Conservation (phyloP, 2,329 filamentous ascomycete species). For the Colletotrichum liriopes region DNA sequence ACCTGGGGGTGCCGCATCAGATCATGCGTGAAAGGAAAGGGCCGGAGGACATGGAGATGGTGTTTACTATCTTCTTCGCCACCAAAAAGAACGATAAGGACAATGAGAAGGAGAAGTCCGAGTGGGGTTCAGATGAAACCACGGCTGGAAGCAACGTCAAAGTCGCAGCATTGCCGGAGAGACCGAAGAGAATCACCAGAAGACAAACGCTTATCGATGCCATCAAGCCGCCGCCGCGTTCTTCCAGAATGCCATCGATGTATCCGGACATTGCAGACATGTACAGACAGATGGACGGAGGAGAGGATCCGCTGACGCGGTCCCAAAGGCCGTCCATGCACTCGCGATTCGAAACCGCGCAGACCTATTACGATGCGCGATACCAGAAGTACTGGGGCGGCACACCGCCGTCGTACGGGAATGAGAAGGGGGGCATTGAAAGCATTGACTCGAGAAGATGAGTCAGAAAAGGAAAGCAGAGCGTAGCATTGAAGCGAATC, state of each 20-base stretch:
- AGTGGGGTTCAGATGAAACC: neutral
- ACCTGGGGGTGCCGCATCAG: slow-evolving; percentile 41
- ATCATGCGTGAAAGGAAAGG: slow-evolving; percentile 41
- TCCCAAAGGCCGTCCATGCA: slow-evolving; percentile 19
- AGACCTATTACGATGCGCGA: slow-evolving; percentile 9
- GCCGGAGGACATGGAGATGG: slow-evolving; percentile 31
- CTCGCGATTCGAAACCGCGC: slow-evolving; percentile 1
- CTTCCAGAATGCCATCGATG: neutral
- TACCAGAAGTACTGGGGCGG: slow-evolving; percentile 20
- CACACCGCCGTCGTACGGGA: slow-evolving; percentile 4
- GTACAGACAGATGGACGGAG: slow-evolving; percentile 10
- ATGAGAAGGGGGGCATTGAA: slow-evolving; percentile 15
- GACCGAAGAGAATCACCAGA: slow-evolving; percentile 38
- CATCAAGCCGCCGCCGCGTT: slow-evolving; percentile 11
- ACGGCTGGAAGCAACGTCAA: neutral
- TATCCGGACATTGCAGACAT: slow-evolving; percentile 26
- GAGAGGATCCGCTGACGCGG: neutral
- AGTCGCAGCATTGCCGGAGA: slow-evolving; percentile 21
- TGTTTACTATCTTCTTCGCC: slow-evolving; percentile 41
- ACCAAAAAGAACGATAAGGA: slow-evolving; percentile 4
- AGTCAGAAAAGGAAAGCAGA: neutral
- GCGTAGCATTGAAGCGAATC: slow-evolving; percentile 28
- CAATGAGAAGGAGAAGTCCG: neutral
- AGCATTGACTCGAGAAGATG: slow-evolving; percentile 17
- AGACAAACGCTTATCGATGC: slow-evolving; percentile 40